These are phyloP conservation scores for Plasmodium coatneyi DNA, from an alignment of 169 alveolate genomes.

Conservation along the genomic window DNA sequence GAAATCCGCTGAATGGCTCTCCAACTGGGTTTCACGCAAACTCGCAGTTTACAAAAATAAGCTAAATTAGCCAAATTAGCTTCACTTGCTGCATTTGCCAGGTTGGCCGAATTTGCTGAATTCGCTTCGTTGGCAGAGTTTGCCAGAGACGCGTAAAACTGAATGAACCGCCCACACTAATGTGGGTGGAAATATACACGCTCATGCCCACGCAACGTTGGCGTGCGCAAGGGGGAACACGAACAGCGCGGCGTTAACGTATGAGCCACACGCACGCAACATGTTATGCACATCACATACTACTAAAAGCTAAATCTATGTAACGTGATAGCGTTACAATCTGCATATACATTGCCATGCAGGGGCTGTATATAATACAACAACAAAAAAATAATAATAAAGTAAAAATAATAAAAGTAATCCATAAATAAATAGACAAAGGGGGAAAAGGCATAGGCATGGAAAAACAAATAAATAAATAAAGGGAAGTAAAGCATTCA, in stretches of 20 bases:
- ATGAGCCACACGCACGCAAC: neutral
- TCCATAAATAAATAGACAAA: neutral
- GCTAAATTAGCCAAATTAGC: neutral
- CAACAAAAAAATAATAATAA: neutral
- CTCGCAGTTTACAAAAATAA: neutral
- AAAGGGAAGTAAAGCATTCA: neutral
- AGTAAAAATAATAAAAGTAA: neutral
- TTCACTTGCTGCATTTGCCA: neutral
- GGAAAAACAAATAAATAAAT: neutral
- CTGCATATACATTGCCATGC: neutral
- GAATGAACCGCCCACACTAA: neutral
- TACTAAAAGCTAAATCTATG: neutral
- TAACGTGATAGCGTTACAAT: neutral
- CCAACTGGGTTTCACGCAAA: neutral
- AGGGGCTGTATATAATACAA: neutral
- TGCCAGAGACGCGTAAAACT: neutral
- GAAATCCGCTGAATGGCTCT: neutral
- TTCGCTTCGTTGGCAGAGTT: neutral
- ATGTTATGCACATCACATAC: neutral
- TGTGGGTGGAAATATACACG: neutral
- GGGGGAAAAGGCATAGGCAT: neutral
- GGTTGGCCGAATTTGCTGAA: neutral
- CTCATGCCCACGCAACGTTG: neutral
- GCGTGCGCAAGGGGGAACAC: neutral
- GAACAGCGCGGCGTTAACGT: neutral